Base-by-base conservation (phyloP, 148 eudicot species). In the Camellia sinensis region DNA sequence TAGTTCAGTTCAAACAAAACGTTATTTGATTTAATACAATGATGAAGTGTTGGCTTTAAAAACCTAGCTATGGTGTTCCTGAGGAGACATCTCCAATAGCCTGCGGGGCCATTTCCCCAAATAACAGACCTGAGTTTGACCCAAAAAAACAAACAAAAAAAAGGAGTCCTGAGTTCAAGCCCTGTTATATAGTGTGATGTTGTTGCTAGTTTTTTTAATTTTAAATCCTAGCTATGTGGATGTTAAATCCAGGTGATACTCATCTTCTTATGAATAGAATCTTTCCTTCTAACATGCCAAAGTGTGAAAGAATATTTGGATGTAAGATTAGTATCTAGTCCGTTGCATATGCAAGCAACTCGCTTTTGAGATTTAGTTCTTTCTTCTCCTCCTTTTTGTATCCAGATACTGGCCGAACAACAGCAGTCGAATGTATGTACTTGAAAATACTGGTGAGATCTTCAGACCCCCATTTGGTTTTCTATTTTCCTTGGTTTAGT, bases 361-460 rank as follows among this genome's bases (percentile, higher is more conserved):
- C 46, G 41, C n/a, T 62, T 21, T 11, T 18, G 13, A 10, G 15
- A 21, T 19, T 52, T 17, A 22, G 29, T 12, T 53, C 53, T 66
- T 79, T 67, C 65, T 65, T 14, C 46, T 73, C 57, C 54, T 56
- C 75, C 43, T 41, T 75, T 77, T 69, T 44, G 45, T 10, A 73
- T 64, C 73, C 87, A 90, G 98, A 84, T 94, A 79, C 52, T 94
- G 98, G 98, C 98, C 97, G 12, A 94, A 94, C 60, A 94, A 94
- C 84, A 90, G 81, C 84, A 94, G 98, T 73, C 81, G 97, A 43
- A 94, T 94, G 98, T 94, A 94, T 82, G 93, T 94, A 13, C 89
- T 94, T 1, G 97, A 94, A 82, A 89, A 88, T 65, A 94, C 95
- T 6, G 98, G 98, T 93, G 62, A 46, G 85, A 71, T 63, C 75